Evolutionary conservation across 2,329 filamentous ascomycete genomes (phyloP), one percentile per base, ranked within the genome.

Genomic region (Taxawa tesnikishii): DNA sequence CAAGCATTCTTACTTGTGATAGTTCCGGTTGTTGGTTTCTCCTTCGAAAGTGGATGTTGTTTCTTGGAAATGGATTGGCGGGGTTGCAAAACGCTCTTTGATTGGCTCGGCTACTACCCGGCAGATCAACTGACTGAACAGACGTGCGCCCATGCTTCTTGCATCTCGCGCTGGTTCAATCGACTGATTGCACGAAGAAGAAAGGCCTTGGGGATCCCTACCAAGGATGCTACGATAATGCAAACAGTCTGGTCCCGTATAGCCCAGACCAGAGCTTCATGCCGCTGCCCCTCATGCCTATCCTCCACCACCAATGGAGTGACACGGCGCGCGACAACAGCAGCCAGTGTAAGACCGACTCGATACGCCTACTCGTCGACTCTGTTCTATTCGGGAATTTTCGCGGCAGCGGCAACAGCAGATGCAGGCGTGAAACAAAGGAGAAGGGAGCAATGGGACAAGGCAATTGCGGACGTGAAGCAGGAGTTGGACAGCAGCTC

Each of bases 171-270:
- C n/a, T n/a, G n/a, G n/a, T n/a, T n/a, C n/a, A n/a, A n/a, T n/a
- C n/a, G n/a, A n/a, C n/a, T n/a, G n/a, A n/a, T n/a, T n/a, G n/a
- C n/a, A n/a, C n/a, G n/a, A n/a, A n/a, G n/a, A n/a, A n/a, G n/a
- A n/a, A n/a, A n/a, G n/a, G n/a, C n/a, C n/a, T n/a, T n/a, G n/a
- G n/a, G n/a, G n/a, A n/a, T n/a, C n/a, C n/a, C n/a, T n/a, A n/a
- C n/a, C n/a, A n/a, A n/a, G n/a, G n/a, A 23, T 23, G 19, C 19
- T n/a, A 19, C 34, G 31, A 54, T 53, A 49, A 85, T 84, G 80
- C 73, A 73, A 57, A 65, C 67, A 42, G 53, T 83, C 44, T 79
- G 76, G 75, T 75, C 73, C 55, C 70, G 75, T 59, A 70, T 73
- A 59, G 65, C 68, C 47, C 70, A 70, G 65, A 67, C 66, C 58